Evolutionary conservation across 495 filamentous ascomycete genomes (phyloP), one percentile per base, ranked within the genome.

Genomic region (Oidiodendron maius): DNA sequence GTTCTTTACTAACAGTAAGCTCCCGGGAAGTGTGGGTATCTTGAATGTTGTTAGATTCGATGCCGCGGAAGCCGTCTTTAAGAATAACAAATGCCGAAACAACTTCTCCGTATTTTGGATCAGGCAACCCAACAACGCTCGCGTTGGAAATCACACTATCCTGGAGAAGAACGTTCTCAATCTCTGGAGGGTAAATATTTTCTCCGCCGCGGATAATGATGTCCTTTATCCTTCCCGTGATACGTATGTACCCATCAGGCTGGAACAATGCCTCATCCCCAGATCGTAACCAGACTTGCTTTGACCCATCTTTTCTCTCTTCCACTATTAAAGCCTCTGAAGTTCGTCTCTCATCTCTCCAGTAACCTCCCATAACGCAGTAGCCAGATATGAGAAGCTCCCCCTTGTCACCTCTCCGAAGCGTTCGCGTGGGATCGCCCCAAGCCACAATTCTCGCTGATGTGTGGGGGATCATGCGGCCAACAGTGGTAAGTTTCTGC

Each of bases 341-440:
- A 3, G 81, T 85, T 68, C 83, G 84, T 53, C 76, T 74, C n/a
- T 72, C 72, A 57, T 84, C 83, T 41, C 80, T 74, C 81, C 81
- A 86, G 64, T 86, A 86, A n/a, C 82, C 82, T 15, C 74, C 73
- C 46, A 79, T 79, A 28, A 86, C 61, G 64, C 82, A 80, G 57
- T 86, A 86, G 3, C 82, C 82, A 0, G 77, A 70, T 40, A 86
- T 83, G 57, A 77, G 83, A 47, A 86, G 69, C 57, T 86, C 82
- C n/a, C 82, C 82, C n/a, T n/a, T 34, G 9, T 34, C 28, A 34
- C 28, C 28, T 9, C 8, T n/a, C 28, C n/a, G 8, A 9, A 34
- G 9, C n/a, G n/a, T 34, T 34, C 28, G 8, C n/a, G n/a, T n/a
- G n/a, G n/a, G n/a, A 8, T n/a, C 28, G n/a, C 77, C 58, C 0